A percentile compares a stretch with the other conserved stretches of the same genome.
phyloP scores from a whole-genome alignment of 2,329 filamentous ascomycete species.

The Coccinonectria pachysandricola region DNA sequence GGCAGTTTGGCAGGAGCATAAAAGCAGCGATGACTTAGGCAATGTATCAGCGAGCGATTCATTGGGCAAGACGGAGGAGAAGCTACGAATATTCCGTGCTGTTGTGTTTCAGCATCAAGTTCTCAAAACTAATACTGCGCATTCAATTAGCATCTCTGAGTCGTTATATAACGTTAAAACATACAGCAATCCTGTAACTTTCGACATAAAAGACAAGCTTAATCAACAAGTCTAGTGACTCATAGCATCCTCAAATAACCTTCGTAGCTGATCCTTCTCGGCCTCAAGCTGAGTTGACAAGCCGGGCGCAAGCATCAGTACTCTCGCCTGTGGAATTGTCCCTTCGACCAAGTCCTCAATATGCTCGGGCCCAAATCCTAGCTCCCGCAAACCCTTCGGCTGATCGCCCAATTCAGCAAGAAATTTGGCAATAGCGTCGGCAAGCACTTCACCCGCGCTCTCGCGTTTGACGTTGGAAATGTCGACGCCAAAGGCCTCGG shows the following conservation, averaged over 20 bases:
- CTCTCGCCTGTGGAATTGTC: slow-evolving; percentile 82
- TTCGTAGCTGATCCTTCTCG: slow-evolving; percentile 62
- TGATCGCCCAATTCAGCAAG: slow-evolving; percentile 79
- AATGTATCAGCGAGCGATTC: no score
- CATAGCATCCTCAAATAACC: slow-evolving; percentile 55
- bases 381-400: slow-evolving; percentile 69
- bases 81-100: no score
- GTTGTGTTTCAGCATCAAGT: no score
- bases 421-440: slow-evolving; percentile 74
- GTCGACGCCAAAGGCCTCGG: slow-evolving; percentile 85
- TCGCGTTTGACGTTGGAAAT: slow-evolving; percentile 78
- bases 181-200: no score
- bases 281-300: slow-evolving; percentile 58
- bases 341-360: slow-evolving; percentile 83
- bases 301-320: slow-evolving; percentile 83
- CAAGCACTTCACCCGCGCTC: slow-evolving; percentile 78
- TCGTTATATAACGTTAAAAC: no score
- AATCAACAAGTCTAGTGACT: slow-evolving; percentile 17
- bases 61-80: no score
- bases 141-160: no score
- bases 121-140: no score
- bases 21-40: no score
- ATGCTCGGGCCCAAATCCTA: slow-evolving; percentile 70
- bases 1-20: no score
- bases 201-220: no score